These are phyloP conservation scores for Lactarius sp. DNA, from an alignment of 768 basidiomycete species.

Conservation along the genomic window DNA sequence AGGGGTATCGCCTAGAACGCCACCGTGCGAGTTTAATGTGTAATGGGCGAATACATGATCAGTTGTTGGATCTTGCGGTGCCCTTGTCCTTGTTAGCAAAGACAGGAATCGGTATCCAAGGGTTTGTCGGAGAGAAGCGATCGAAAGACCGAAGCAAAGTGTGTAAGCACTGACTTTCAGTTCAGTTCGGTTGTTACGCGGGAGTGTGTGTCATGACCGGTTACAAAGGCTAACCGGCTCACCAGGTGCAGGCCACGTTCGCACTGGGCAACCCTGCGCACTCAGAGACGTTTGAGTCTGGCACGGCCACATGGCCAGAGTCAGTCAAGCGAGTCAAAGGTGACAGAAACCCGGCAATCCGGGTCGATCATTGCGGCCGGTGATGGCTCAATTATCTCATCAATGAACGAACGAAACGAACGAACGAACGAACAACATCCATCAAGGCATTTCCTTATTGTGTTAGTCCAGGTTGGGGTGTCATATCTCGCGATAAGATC, in stretches of 20 bases:
- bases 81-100: not conserved
- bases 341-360: slow-evolving; percentile 1
- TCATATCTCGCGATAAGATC: slow-evolving; percentile 16
- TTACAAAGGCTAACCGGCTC: slow-evolving; percentile 2
- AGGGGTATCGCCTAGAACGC: not conserved
- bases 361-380: slow-evolving; percentile 4
- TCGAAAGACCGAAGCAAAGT: slow-evolving; percentile 8
- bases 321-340: not conserved
- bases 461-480: slow-evolving; percentile 24
- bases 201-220: not conserved
- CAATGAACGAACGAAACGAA: slow-evolving; percentile 12
- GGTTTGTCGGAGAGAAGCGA: slow-evolving; percentile 17
- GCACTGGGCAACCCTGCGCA: not conserved
- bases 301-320: not conserved
- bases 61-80: slow-evolving; percentile 7
- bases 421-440: slow-evolving; percentile 1
- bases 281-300: not conserved
- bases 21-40: not conserved
- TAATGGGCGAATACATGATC: slow-evolving; percentile 10
- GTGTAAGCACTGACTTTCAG: slow-evolving; percentile 3
- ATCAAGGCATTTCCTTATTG: slow-evolving; percentile 21
- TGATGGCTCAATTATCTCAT: slow-evolving; percentile 19
- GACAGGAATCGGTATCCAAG: not conserved
- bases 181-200: slow-evolving; percentile 12
- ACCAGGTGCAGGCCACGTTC: slow-evolving; percentile 1